Evolutionary conservation across 2,329 filamentous ascomycete species (phyloP).

Genomic region (Alternaria longipes): DNA sequence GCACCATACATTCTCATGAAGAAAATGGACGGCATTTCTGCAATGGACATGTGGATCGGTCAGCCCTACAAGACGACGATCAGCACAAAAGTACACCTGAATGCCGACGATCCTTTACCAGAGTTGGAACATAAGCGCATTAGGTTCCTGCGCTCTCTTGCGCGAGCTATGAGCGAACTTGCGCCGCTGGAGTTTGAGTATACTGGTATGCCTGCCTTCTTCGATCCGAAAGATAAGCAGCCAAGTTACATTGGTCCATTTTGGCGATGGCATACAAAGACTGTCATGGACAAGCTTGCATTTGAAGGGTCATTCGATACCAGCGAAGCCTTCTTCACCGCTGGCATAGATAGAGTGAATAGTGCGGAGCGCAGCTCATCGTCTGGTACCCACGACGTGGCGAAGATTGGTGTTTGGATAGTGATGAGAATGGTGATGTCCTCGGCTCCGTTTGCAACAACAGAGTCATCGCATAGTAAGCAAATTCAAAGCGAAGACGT

Average conservation of each 20-base stretch:
- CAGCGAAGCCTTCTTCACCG: conserved; percentile 3
- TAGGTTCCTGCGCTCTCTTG: conserved; percentile 28
- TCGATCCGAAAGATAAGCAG: background rate
- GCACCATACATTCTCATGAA: conserved; percentile 33
- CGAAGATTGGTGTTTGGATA: background rate
- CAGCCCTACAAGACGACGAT: background rate
- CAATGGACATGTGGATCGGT: conserved; percentile 23
- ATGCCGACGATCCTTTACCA: conserved; percentile 4
- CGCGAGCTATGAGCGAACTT: conserved; percentile 17
- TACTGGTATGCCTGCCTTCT: conserved; percentile 21
- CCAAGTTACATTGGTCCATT: background rate
- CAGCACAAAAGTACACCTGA: background rate
- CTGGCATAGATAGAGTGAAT: conserved; percentile 10
- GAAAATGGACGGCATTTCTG: conserved; percentile 19
- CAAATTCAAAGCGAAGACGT: background rate
- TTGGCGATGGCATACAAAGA: conserved; percentile 8
- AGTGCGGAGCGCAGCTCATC: background rate
- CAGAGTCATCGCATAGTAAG: background rate
- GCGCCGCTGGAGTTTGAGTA: conserved; percentile 18
- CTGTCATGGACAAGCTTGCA: background rate
- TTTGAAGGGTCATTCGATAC: conserved; percentile 5
- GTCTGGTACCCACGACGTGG: background rate
- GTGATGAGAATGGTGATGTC: conserved; percentile 4
- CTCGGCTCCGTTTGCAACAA: background rate
- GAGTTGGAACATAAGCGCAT: conserved; percentile 12